Conservation (phyloP, 345 rosid species). For the Fremontodendron californicum region DNA sequence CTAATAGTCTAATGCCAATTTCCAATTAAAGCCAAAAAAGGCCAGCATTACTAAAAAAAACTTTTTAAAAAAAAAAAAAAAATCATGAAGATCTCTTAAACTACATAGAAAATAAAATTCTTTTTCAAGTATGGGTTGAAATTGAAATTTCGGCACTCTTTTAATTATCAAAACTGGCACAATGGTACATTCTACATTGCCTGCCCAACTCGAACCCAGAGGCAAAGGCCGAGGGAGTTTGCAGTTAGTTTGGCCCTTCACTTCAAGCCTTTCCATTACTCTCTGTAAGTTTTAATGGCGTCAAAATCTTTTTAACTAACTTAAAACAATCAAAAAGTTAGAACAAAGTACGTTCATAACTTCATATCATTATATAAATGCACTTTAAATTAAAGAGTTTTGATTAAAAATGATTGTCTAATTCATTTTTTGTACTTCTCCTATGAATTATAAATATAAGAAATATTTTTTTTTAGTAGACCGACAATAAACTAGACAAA, state of each 20-base stretch:
- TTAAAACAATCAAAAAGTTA: background rate
- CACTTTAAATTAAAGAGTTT: background rate
- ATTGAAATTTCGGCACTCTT: background rate
- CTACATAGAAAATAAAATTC: background rate
- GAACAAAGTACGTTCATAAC: background rate
- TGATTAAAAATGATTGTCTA: background rate
- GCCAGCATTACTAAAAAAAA: background rate
- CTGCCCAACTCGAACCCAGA: background rate
- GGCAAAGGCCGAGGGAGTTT: background rate
- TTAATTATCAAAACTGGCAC: background rate
- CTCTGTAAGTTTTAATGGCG: background rate
- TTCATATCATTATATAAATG: background rate
- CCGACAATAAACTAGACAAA: background rate
- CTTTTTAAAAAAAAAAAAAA: too few relatives aligned
- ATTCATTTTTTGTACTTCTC: background rate
- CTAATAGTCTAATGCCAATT: background rate
- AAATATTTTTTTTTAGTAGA: background rate
- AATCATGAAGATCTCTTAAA: background rate
- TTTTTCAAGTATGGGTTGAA: too few relatives aligned
- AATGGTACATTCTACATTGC: background rate
- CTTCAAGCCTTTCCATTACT: background rate
- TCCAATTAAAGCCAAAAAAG: background rate
- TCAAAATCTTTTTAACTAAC: background rate
- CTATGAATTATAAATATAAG: background rate
- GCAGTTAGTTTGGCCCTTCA: too few relatives aligned